phyloP scores from a whole-genome alignment of 148 eudicot species.

The Rhododendron kiyosumense region DNA sequence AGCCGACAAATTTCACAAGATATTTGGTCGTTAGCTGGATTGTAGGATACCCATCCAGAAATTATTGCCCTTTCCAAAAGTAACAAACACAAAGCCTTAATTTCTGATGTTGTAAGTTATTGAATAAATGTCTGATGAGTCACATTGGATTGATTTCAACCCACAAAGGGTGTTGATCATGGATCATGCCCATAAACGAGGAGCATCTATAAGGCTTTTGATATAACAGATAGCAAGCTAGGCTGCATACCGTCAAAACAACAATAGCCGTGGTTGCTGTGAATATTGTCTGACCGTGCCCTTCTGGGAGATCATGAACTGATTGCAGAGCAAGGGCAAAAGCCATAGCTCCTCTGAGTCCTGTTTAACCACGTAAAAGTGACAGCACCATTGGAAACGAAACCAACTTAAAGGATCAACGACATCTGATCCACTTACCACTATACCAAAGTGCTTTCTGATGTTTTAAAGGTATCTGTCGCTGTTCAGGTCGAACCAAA shows the following conservation, averaged over 20 bases:
- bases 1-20: neutral
- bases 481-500: constrained; percentile 73
- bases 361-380: constrained; percentile 34
- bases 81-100: neutral
- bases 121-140: neutral
- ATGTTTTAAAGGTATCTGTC: constrained; percentile 85
- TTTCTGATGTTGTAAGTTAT: neutral
- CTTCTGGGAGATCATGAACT: constrained; percentile 97
- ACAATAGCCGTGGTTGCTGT: constrained; percentile 97
- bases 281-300: constrained; percentile 97
- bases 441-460: constrained; percentile 99
- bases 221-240: constrained; percentile 6
- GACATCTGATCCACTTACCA: constrained; percentile 58
- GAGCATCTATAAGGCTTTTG: neutral
- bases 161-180: neutral
- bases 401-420: constrained; percentile 5
- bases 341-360: constrained; percentile 99
- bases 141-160: neutral
- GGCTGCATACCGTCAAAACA: constrained; percentile 73
- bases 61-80: neutral
- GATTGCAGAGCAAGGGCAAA: constrained; percentile 99
- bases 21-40: neutral
- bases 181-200: neutral
- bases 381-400: constrained; percentile 1
- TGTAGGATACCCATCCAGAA: neutral